Percentiles rank a stretch among this genome's conserved stretches.
Conservation (phyloP, 2,329 filamentous ascomycete genomes). For the Botrytis cinerea region DNA sequence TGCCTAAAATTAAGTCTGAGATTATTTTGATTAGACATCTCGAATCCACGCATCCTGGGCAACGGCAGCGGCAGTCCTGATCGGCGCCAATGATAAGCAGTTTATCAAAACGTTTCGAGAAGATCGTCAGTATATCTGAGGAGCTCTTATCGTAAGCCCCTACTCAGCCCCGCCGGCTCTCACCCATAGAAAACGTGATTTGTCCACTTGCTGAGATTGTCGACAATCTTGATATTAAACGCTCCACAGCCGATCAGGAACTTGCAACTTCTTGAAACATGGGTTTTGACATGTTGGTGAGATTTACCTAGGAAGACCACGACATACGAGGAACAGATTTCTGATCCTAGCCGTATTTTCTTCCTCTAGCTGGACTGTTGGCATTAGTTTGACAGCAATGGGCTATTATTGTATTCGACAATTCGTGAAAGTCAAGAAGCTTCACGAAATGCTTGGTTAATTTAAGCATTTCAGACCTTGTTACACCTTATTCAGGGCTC, state of each 20-base stretch:
- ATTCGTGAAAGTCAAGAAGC: background rate
- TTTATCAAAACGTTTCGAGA: background rate
- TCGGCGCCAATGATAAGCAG: background rate
- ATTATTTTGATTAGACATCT: background rate
- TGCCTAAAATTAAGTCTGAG: background rate
- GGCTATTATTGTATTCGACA: background rate
- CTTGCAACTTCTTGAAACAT: background rate
- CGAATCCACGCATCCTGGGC: background rate
- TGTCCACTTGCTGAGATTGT: background rate
- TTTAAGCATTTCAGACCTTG: background rate
- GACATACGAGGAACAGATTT: background rate
- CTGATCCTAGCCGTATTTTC: background rate
- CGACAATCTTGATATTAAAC: background rate
- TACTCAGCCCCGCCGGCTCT: background rate
- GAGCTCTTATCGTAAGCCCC: background rate
- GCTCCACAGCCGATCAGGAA: constrained; percentile 7
- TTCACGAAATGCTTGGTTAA: background rate
- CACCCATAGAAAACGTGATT: background rate
- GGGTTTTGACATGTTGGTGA: background rate
- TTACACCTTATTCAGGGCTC: background rate
- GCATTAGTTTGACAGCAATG: no score
- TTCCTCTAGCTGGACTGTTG: background rate
- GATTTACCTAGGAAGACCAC: background rate
- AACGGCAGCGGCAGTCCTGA: background rate
- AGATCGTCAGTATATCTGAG: background rate